phyloP scores from a whole-genome alignment of 306 rosid species.

The Astragalus membranaceus region DNA sequence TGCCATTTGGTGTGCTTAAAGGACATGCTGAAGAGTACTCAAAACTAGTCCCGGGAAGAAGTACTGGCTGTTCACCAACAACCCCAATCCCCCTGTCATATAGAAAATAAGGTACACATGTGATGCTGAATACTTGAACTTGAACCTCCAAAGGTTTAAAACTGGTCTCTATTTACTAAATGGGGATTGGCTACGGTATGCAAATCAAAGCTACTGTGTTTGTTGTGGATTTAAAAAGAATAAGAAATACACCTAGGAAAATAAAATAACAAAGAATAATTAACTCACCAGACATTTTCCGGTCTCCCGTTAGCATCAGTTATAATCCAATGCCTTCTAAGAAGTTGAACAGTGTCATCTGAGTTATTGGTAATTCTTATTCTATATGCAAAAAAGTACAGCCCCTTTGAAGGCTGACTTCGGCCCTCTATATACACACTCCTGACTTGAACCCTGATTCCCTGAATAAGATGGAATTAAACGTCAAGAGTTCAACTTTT shows the following conservation, averaged over 20 bases:
- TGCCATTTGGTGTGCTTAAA: conserved; percentile 73
- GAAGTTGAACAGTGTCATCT: conserved; percentile 74
- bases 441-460: conserved; percentile 91
- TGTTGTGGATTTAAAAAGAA: not conserved
- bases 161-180: not conserved
- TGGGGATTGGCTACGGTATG: not conserved
- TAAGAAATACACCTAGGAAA: not conserved
- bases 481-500: conserved; percentile 4
- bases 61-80: conserved; percentile 91
- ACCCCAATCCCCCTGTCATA: conserved; percentile 85
- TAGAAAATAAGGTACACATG: not conserved
- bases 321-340: conserved; percentile 93
- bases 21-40: conserved; percentile 99
- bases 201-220: conserved; percentile 2
- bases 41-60: conserved; percentile 79
- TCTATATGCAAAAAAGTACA: conserved; percentile 87
- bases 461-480: conserved; percentile 40
- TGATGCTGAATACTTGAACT: conserved; percentile 5
- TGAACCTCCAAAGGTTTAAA: not conserved
- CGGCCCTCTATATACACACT: conserved; percentile 91
- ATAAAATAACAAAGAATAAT: conserved; percentile 15
- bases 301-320: conserved; percentile 81
- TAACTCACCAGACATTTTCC: conserved; percentile 79
- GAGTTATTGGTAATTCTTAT: conserved; percentile 86
- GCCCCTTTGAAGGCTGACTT: conserved; percentile 81